Evolutionary conservation across 2,329 filamentous ascomycete genomes (phyloP).

Genomic region (Botrytis galanthina): DNA sequence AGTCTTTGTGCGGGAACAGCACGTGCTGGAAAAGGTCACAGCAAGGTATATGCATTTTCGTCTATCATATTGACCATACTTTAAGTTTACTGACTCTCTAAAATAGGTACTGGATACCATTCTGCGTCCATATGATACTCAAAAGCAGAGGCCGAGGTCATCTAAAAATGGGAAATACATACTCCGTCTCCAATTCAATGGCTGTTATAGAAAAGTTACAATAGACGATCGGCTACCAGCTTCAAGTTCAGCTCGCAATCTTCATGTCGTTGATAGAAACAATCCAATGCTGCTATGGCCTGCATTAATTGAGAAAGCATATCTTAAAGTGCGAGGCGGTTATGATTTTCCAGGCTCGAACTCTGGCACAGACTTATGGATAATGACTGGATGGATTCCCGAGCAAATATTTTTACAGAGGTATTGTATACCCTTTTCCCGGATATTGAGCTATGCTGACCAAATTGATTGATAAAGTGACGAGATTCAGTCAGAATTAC

Average conservation of each 20-base stretch:
- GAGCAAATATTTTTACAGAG: conserved; percentile 90
- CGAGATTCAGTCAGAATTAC: conserved; percentile 69
- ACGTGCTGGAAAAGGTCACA: conserved; percentile 65
- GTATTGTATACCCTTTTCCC: conserved; percentile 39
- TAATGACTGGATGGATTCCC: conserved; percentile 92
- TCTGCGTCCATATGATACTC: conserved; percentile 71
- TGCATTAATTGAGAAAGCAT: conserved; percentile 91
- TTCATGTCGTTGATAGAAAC: conserved; percentile 84
- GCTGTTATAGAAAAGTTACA: conserved; percentile 79
- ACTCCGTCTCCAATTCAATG: conserved; percentile 92
- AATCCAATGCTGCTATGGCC: conserved; percentile 87
- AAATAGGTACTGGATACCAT: conserved; percentile 65
- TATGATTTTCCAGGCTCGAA: conserved; percentile 99
- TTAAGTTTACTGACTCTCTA: conserved; percentile 16
- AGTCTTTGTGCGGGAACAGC: conserved; percentile 82
- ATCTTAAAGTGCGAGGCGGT: conserved; percentile 89
- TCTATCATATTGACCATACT: neutral
- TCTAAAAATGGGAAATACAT: conserved; percentile 87
- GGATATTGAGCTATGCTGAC: neutral
- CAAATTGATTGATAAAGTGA: conserved; percentile 50
- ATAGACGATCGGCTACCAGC: conserved; percentile 86
- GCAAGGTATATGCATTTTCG: conserved; percentile 58
- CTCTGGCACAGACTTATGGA: conserved; percentile 90
- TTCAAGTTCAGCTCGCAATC: conserved; percentile 69
- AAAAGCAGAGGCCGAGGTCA: conserved; percentile 54